Conservation (phyloP, 2,329 filamentous ascomycete species). For the Ophiostoma populinum region DNA sequence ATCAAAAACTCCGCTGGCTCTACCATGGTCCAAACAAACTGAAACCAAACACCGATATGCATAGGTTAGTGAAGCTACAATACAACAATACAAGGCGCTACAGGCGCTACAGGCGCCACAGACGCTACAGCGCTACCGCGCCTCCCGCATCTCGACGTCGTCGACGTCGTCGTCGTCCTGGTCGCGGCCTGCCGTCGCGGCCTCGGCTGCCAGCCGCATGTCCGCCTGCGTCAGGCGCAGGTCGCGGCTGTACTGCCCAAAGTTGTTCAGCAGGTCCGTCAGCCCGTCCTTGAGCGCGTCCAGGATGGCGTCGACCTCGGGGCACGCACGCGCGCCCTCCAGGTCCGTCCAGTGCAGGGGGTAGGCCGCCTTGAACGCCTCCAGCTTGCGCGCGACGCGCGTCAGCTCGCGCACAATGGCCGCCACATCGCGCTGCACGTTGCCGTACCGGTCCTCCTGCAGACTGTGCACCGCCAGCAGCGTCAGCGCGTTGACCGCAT, state of each 20-base stretch:
- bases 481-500: constrained; percentile 54
- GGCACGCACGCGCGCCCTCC: constrained; percentile 32
- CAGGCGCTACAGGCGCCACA: too few species aligned
- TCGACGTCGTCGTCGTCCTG: constrained; percentile 7
- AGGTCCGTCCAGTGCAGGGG: constrained; percentile 68
- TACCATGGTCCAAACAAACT: too few species aligned
- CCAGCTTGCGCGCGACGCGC: constrained; percentile 46
- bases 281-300: constrained; percentile 48
- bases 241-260: constrained; percentile 56
- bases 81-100: too few species aligned
- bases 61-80: too few species aligned
- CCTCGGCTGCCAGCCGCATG: constrained; percentile 55
- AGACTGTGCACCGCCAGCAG: constrained; percentile 57
- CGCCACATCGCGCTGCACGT: constrained; percentile 69
- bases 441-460: constrained; percentile 66
- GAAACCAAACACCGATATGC: too few species aligned
- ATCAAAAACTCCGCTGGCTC: too few species aligned
- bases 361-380: constrained; percentile 43
- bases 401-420: constrained; percentile 59
- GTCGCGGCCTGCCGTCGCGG: constrained; percentile 18
- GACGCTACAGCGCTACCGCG: neutral
- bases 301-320: constrained; percentile 56
- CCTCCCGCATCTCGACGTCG: constrained; percentile 5
- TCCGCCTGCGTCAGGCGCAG: constrained; percentile 55
- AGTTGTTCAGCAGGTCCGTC: constrained; percentile 46